These are phyloP conservation scores for Ammopiptanthus mongolicus DNA, from an alignment of 306 rosid species.

Conservation along the genomic window DNA sequence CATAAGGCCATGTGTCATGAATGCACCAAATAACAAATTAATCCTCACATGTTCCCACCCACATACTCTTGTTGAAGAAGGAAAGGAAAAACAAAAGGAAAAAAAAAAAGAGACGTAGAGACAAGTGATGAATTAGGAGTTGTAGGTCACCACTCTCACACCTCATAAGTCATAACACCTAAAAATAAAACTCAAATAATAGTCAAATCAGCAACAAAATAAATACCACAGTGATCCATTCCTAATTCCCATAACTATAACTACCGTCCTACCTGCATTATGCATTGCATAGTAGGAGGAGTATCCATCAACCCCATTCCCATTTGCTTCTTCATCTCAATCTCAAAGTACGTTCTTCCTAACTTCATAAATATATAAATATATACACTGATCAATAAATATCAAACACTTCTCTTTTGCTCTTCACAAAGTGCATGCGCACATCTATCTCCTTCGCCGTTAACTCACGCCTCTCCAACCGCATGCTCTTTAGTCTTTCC, in stretches of 20 bases:
- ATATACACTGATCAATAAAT: no score
- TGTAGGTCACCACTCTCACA: conserved; percentile 73
- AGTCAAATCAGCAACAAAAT: conserved; percentile 26
- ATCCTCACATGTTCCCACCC: conserved; percentile 18
- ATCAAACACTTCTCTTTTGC: not conserved
- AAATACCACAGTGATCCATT: conserved; percentile 9
- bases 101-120: conserved; percentile 13
- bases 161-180: conserved; percentile 32
- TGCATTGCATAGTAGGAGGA: not conserved
- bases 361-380: no score
- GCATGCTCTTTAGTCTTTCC: not conserved
- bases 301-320: no score
- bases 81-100: no score
- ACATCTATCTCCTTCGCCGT: not conserved
- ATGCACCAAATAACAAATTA: not conserved
- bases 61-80: not conserved
- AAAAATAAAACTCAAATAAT: not conserved
- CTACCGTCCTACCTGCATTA: not conserved
- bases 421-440: not conserved
- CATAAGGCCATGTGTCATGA: conserved; percentile 39
- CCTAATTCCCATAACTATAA: not conserved
- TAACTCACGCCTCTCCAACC: not conserved
- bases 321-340: not conserved
- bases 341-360: no score
- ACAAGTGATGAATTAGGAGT: conserved; percentile 45